These are phyloP conservation scores for Entomortierella beljakovae DNA, from an alignment of 192 early-diverging fungal genomes.

Conservation along the genomic window DNA sequence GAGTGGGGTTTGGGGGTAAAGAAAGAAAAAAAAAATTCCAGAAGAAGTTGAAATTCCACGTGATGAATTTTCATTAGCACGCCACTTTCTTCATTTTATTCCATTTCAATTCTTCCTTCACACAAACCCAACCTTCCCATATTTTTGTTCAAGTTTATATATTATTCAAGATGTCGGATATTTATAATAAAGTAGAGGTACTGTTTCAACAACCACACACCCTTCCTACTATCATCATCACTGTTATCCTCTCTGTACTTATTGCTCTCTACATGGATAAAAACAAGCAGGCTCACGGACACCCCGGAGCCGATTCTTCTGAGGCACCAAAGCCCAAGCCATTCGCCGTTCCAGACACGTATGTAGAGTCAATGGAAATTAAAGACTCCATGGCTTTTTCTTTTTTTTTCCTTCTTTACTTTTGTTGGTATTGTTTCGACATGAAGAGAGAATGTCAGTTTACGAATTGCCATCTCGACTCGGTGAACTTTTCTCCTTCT, in stretches of 20 bases:
- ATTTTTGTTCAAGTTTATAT: neutral
- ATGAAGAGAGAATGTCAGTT: no score
- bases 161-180: neutral
- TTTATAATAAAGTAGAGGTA: conserved; percentile 21
- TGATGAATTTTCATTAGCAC: neutral
- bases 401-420: neutral
- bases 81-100: conserved; percentile 1
- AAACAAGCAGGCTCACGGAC: neutral
- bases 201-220: conserved; percentile 32
- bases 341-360: conserved; percentile 49
- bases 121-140: neutral
- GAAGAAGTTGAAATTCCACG: neutral
- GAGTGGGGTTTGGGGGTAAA: neutral
- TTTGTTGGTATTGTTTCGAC: no score
- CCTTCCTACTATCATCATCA: conserved; percentile 21
- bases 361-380: neutral
- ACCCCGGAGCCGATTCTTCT: neutral
- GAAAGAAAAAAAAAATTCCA: neutral
- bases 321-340: conserved; percentile 40
- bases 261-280: conserved; percentile 24
- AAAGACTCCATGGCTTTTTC: no score
- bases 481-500: no score
- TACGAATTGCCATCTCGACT: no score
- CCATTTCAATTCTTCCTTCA: neutral
- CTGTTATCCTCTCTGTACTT: conserved; percentile 24